These are phyloP conservation scores for Aphanoascus verrucosus DNA, from an alignment of 2,329 filamentous ascomycete species.

Conservation along the genomic window DNA sequence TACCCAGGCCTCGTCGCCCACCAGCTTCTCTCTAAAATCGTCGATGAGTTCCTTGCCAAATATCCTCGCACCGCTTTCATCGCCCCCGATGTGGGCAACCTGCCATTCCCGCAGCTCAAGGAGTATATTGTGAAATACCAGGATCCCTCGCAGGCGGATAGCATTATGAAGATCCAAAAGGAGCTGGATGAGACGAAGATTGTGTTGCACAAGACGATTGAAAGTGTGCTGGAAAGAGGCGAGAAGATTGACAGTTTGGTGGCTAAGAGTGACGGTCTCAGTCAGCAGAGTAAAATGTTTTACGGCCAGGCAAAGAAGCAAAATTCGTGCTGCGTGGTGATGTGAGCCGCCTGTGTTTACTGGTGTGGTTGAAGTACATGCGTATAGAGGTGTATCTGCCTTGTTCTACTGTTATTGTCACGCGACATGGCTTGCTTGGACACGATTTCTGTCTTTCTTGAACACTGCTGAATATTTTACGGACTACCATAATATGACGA, in stretches of 20 bases:
- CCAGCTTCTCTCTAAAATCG: constrained; percentile 56
- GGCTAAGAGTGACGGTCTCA: constrained; percentile 82
- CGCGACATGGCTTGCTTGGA: no score
- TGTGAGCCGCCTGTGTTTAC: constrained; percentile 27
- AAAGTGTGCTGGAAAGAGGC: constrained; percentile 59
- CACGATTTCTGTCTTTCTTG: no score
- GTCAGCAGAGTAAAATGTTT: constrained; percentile 93
- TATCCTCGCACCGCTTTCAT: constrained; percentile 59
- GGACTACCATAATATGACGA: no score
- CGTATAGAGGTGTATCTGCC: not conserved
- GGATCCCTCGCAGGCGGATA: constrained; percentile 79
- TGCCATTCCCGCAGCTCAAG: constrained; percentile 66
- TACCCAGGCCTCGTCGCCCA: constrained; percentile 38
- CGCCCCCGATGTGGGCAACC: constrained; percentile 36
- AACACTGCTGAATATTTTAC: no score
- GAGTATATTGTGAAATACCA: constrained; percentile 72
- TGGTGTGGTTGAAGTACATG: not conserved
- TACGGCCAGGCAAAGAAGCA: constrained; percentile 62
- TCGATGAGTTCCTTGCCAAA: constrained; percentile 68
- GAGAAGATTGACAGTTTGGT: constrained; percentile 96
- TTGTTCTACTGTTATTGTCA: not conserved
- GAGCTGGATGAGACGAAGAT: constrained; percentile 97
- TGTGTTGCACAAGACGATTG: constrained; percentile 88
- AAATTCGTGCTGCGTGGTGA: constrained; percentile 49
- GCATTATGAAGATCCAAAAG: constrained; percentile 89